These are phyloP conservation scores for Trichoderma reesei DNA, from an alignment of 495 filamentous ascomycete species.

Conservation along the genomic window DNA sequence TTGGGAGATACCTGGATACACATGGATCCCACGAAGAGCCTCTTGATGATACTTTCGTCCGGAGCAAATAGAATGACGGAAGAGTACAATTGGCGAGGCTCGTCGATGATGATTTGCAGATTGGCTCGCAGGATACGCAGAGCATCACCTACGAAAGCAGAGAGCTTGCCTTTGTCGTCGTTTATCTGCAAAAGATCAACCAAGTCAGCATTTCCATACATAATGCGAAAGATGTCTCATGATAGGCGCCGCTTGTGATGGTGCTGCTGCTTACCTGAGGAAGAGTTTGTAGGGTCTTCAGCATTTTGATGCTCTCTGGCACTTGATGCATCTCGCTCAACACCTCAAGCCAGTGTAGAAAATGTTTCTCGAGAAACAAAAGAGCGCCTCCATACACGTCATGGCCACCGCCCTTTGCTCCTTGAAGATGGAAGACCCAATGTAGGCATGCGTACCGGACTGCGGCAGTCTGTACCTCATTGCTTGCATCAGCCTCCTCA, in stretches of 20 bases:
- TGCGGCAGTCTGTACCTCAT: constrained; percentile 13
- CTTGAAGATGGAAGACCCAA: constrained; percentile 32
- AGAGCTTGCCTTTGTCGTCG: neutral
- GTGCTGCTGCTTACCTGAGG: neutral
- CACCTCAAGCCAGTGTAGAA: constrained; percentile 29
- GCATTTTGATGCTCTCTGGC: neutral
- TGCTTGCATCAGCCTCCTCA: constrained; percentile 10
- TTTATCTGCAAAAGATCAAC: neutral
- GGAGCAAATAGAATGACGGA: constrained; percentile 11
- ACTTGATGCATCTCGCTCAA: constrained; percentile 17
- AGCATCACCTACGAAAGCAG: neutral
- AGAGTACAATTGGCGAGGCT: constrained; percentile 9
- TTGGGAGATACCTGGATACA: neutral
- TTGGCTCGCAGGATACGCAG: neutral
- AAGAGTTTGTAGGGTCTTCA: neutral
- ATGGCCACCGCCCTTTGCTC: constrained; percentile 9
- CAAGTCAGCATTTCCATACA: no score
- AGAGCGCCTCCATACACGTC: constrained; percentile 13
- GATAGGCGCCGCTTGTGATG: no score
- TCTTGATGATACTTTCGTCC: constrained; percentile 1
- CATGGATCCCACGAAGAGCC: neutral
- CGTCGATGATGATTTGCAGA: neutral
- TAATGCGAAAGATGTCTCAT: no score
- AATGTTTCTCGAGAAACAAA: constrained; percentile 21
- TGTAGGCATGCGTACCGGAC: constrained; percentile 26